phyloP scores from a whole-genome alignment of 352 stramenopile species.

The Globisporangium yorkense region DNA sequence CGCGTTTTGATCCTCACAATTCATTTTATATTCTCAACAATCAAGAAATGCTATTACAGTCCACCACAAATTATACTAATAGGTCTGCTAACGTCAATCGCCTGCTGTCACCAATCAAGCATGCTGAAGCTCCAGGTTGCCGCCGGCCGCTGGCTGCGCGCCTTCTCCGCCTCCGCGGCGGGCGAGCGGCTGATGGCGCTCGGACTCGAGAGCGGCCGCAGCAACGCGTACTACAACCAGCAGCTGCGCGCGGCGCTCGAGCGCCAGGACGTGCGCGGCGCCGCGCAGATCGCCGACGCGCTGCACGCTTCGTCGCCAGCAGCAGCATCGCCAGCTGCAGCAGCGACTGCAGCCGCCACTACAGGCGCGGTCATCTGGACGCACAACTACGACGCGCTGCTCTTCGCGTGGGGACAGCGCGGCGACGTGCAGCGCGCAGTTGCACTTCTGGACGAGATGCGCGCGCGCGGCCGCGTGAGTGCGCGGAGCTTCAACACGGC shows the following conservation, averaged over 20 bases:
- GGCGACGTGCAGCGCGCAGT: conserved; percentile 36
- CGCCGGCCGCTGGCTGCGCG: not conserved
- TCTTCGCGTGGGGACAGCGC: conserved; percentile 43
- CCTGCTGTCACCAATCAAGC: not conserved
- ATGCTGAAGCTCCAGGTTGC: not conserved
- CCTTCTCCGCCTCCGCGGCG: not conserved
- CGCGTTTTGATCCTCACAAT: too few relatives aligned
- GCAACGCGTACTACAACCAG: conserved; percentile 44
- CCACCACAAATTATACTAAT: too few relatives aligned
- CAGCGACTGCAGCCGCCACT: not conserved
- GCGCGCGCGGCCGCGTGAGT: conserved; percentile 26
- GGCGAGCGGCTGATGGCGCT: conserved; percentile 6
- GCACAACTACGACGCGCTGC: conserved; percentile 50
- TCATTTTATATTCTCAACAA: too few relatives aligned
- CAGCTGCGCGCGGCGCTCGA: conserved; percentile 26
- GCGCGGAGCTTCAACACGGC: conserved; percentile 58
- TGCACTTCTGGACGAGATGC: conserved; percentile 46
- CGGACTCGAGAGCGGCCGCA: conserved; percentile 12
- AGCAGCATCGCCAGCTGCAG: conserved; percentile 16
- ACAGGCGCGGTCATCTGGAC: conserved; percentile 24
- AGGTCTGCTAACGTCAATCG: not conserved
- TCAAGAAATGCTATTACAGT: too few relatives aligned
- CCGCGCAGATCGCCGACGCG: conserved; percentile 18
- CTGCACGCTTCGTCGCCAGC: conserved; percentile 1
- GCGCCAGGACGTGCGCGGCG: conserved; percentile 20